Conservation (phyloP, 768 basidiomycete genomes). For the Coprinopsis strossmayeri region DNA sequence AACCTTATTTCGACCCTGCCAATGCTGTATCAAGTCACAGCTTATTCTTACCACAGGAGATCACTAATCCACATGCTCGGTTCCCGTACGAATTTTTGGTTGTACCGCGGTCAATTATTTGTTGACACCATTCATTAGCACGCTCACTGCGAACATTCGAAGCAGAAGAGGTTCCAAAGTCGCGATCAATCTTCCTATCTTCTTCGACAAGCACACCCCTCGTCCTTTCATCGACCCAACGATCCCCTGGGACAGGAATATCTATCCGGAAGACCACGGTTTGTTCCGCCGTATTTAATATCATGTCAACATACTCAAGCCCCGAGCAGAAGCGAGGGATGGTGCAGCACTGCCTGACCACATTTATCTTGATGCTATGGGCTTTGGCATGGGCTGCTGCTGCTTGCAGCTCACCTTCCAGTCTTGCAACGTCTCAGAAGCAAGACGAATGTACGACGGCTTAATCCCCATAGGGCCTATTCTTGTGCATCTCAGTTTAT, state of each 20-base stretch:
- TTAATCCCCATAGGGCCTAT: constrained; percentile 93
- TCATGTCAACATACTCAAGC: constrained; percentile 4
- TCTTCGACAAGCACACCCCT: constrained; percentile 81
- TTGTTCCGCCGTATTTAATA: constrained; percentile 15
- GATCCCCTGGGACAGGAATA: constrained; percentile 81
- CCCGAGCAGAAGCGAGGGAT: constrained; percentile 67
- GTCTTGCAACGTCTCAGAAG: constrained; percentile 89
- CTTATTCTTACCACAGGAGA: constrained; percentile 89
- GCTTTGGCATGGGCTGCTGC: constrained; percentile 99
- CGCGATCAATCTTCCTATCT: constrained; percentile 91
- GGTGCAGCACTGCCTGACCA: constrained; percentile 87
- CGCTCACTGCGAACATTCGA: constrained; percentile 95
- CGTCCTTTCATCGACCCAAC: constrained; percentile 87
- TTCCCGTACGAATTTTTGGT: constrained; percentile 79
- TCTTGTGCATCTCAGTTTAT: constrained; percentile 50
- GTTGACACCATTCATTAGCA: constrained; percentile 42
- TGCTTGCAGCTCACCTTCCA: constrained; percentile 98
- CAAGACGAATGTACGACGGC: constrained; percentile 92
- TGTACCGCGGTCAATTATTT: constrained; percentile 6
- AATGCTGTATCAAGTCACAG: constrained; percentile 85
- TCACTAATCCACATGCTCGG: constrained; percentile 95
- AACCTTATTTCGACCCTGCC: constrained; percentile 74
- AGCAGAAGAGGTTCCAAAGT: constrained; percentile 88
- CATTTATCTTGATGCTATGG: constrained; percentile 99
- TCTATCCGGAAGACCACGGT: constrained; percentile 85